These are phyloP conservation scores for Tympanopsis confertula DNA, from an alignment of 2,329 filamentous ascomycete genomes.

Conservation along the genomic window DNA sequence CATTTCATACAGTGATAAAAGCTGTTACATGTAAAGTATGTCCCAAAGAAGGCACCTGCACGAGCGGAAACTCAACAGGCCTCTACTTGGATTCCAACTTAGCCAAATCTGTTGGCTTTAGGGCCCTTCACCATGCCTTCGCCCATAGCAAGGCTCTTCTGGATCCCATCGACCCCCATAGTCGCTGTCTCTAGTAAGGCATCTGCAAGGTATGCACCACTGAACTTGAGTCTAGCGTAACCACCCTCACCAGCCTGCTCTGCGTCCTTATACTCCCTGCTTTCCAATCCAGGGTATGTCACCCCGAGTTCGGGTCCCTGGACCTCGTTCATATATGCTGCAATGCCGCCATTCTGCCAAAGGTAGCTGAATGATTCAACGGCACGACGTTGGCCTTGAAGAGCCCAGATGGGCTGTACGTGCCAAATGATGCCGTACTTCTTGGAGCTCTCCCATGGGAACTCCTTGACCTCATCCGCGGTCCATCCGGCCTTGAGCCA, in stretches of 20 bases:
- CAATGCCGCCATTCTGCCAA: conserved; percentile 21
- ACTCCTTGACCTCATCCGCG: conserved; percentile 14
- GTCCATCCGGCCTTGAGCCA: conserved; percentile 20
- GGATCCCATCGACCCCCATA: too few species aligned
- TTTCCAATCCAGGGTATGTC: too few species aligned
- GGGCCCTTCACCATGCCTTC: too few species aligned
- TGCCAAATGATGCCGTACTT: conserved; percentile 26
- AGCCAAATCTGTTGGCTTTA: too few species aligned
- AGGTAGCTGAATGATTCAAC: conserved; percentile 18
- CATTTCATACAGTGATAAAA: too few species aligned
- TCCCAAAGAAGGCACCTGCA: too few species aligned
- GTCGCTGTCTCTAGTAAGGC: conserved; percentile 21
- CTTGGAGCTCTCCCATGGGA: conserved; percentile 20
- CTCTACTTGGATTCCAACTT: too few species aligned
- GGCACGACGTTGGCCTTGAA: conserved; percentile 19
- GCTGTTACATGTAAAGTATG: too few species aligned
- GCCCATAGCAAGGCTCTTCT: too few species aligned
- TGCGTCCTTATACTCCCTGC: too few species aligned
- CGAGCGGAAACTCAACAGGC: too few species aligned
- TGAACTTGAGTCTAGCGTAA: conserved; percentile 20
- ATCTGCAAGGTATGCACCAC: conserved; percentile 21
- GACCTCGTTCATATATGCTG: conserved; percentile 17
- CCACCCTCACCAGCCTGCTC: conserved; percentile 17
- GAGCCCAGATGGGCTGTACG: conserved; percentile 24
- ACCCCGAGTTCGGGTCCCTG: conserved; percentile 14